Evolutionary conservation across 371 early-diverging fungal species (phyloP).

Genomic region (Rhizopus arrhizus): DNA sequence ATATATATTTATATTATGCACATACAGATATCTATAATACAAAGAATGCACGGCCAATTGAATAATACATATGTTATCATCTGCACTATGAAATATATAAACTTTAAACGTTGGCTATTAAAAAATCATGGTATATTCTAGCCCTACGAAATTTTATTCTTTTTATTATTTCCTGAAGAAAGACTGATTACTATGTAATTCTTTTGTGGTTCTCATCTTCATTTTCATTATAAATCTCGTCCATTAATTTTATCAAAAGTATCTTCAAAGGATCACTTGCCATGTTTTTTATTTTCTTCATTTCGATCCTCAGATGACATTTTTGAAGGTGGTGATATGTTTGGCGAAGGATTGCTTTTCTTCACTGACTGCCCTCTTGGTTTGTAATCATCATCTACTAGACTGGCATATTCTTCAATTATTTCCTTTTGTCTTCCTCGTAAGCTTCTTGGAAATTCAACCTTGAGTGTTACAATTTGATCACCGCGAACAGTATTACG

Average conservation of each 20-base stretch:
- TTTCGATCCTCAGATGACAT: background rate
- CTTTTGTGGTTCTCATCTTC: conserved; percentile 2
- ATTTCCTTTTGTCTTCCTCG: conserved; percentile 41
- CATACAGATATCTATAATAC: no score
- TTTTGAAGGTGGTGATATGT: conserved; percentile 9
- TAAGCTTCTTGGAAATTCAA: conserved; percentile 72
- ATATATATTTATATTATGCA: no score
- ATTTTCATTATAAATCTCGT: conserved; percentile 35
- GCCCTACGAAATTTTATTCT: no score
- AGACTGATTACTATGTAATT: background rate
- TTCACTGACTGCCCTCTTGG: conserved; percentile 20
- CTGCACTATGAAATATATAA: no score
- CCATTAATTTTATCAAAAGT: conserved; percentile 36
- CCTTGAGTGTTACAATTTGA: conserved; percentile 83
- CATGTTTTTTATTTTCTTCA: conserved; percentile 11
- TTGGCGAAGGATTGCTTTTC: conserved; percentile 17
- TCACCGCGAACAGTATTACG: conserved; percentile 71
- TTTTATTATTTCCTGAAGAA: no score
- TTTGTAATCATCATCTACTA: conserved; percentile 39
- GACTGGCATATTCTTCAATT: conserved; percentile 35
- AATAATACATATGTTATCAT: no score
- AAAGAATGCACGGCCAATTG: no score
- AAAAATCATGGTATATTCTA: no score
- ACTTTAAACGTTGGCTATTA: no score
- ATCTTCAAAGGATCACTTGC: conserved; percentile 32